Evolutionary conservation across 306 rosid genomes (phyloP), one percentile per base, ranked within the genome.

Genomic region (Datisca glomerata): DNA sequence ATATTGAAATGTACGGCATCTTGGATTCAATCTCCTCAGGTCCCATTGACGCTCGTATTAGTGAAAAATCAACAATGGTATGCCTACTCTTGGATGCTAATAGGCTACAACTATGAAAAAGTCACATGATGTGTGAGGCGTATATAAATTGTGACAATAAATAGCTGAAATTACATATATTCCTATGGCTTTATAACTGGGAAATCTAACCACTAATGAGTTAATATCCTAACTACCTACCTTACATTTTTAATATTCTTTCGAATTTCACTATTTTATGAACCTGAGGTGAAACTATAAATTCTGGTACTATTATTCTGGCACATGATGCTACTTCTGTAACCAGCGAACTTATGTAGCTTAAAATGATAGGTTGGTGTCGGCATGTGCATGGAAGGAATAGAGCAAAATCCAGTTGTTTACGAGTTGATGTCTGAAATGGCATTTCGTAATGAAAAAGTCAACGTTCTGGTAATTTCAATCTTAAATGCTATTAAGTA

Each of bases 381-480:
- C 72, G 97, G 97, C 50, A 76, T 76, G 89, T 83, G 97, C 72
- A 87, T 87, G 97, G 97, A 87, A 74, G 97, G 94, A 55, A 87
- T 79, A 63, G 93, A 87, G 76, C 93, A 82, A 4, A 83, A 87
- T 67, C 93, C 94, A 32, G 74, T 87, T 34, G 75, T 79, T 59
- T 79, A 76, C 42, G 94, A 87, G 58, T 55, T 87, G 61, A 83
- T 72, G 80, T 72, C 97, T 24, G 97, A 87, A 70, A 87, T 83
- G 97, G 89, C 94, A 41, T 87, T 79, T 66, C 85, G 80, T 41
- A 63, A 69, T 17, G 51, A 76, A 65, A 83, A 69, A 67, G 83
- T 83, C 64, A 44, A 63, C 61, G 72, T 79, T 55, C 51, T 20
- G 80, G 97, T 87, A 76, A 64, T 19, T 34, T 54, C 33, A 36